phyloP scores from a whole-genome alignment of 148 eudicot genomes.

The Camellia japonica region DNA sequence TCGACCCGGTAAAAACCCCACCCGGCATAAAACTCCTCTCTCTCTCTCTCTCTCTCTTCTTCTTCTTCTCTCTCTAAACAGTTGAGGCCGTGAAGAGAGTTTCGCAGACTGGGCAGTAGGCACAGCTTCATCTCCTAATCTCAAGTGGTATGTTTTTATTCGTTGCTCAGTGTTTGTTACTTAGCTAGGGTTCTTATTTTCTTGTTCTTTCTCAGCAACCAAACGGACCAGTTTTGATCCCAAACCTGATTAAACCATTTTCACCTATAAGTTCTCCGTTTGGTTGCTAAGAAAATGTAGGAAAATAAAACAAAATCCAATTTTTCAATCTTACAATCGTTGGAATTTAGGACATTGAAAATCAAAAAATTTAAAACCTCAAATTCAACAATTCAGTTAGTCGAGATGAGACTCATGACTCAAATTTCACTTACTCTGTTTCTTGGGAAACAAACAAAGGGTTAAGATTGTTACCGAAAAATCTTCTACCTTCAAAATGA shows the following conservation, averaged over 20 bases:
- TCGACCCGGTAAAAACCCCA: background rate
- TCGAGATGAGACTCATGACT: background rate
- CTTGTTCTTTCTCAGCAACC: background rate
- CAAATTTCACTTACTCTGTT: background rate
- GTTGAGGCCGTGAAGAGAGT: background rate
- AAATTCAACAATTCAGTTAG: background rate
- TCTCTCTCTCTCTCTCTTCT: background rate
- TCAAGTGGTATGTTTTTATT: conserved; percentile 6
- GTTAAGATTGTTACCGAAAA: background rate
- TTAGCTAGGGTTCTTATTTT: background rate
- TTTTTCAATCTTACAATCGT: background rate
- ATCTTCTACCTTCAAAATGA: background rate
- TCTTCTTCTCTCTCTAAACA: background rate
- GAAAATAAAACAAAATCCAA: background rate
- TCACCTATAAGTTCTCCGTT: background rate
- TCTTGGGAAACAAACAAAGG: background rate
- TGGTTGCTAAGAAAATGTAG: background rate
- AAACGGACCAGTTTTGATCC: background rate
- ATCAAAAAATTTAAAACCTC: background rate
- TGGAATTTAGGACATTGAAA: background rate
- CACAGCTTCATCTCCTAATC: background rate
- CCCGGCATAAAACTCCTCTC: no score
- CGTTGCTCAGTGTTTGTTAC: background rate
- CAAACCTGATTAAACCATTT: background rate
- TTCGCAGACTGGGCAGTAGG: no score